Evolutionary conservation across 2,329 filamentous ascomycete genomes (phyloP).

Genomic region (Fusarium continuum): DNA sequence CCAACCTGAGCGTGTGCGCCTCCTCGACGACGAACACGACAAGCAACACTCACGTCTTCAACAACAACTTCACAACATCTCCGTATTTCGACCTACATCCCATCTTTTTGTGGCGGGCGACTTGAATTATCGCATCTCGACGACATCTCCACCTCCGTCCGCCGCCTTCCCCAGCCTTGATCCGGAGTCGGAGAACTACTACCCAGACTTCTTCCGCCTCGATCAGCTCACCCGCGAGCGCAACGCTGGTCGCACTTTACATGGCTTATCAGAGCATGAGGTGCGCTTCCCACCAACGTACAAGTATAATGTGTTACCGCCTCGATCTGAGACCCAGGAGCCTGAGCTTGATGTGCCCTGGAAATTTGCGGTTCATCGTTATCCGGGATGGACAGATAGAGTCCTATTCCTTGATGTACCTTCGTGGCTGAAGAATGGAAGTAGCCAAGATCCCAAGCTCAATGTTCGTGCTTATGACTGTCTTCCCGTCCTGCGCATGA

Average conservation of each 20-base stretch:
- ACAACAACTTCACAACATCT: slow-evolving; percentile 62
- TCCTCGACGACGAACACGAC: slow-evolving; percentile 50
- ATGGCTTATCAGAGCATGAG: slow-evolving; percentile 78
- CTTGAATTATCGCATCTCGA: slow-evolving; percentile 90
- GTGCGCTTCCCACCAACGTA: slow-evolving; percentile 92
- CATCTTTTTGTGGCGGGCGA: slow-evolving; percentile 91
- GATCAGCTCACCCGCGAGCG: slow-evolving; percentile 86
- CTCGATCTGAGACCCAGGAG: slow-evolving; percentile 46
- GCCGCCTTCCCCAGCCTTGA: slow-evolving; percentile 71
- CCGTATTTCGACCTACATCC: slow-evolving; percentile 77
- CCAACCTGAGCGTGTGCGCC: slow-evolving; percentile 44
- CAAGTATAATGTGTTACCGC: slow-evolving; percentile 72
- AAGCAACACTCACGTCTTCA: slow-evolving; percentile 51
- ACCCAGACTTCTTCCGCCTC: slow-evolving; percentile 69
- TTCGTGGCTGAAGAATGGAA: slow-evolving; percentile 55
- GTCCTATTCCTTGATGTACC: slow-evolving; percentile 79
- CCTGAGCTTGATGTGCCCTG: slow-evolving; percentile 42
- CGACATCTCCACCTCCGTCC: slow-evolving; percentile 66
- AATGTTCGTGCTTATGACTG: slow-evolving; percentile 74
- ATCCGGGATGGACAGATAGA: slow-evolving; percentile 93
- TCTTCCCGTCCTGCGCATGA: slow-evolving; percentile 80
- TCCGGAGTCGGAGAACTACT: slow-evolving; percentile 68
- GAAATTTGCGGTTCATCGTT: slow-evolving; percentile 76
- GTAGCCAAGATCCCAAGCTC: slow-evolving; percentile 45
- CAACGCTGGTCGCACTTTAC: slow-evolving; percentile 73